Conservation (phyloP, 768 basidiomycete genomes). For the Myochromella boudieri region DNA sequence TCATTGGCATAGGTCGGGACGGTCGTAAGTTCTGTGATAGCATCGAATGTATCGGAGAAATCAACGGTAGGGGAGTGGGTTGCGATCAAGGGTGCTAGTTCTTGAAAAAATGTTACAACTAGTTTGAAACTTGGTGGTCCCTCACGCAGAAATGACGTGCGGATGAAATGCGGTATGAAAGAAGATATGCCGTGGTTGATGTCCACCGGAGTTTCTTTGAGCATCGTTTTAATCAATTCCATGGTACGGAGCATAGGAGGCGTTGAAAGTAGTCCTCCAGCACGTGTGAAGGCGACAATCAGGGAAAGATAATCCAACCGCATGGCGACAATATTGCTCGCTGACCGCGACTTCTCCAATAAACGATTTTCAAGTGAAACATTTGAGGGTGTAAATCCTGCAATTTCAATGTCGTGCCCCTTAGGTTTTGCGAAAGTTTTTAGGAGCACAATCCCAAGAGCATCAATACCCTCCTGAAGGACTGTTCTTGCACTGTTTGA, state of each 20-base stretch:
- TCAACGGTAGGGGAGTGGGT: slow-evolving; percentile 49
- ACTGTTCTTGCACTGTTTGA: slow-evolving; percentile 53
- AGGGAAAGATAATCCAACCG: slow-evolving; percentile 63
- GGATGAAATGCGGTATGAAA: slow-evolving; percentile 56
- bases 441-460: slow-evolving; percentile 55
- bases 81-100: slow-evolving; percentile 56
- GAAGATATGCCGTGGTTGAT: slow-evolving; percentile 40
- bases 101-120: slow-evolving; percentile 50
- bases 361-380: slow-evolving; percentile 30
- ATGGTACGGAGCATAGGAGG: slow-evolving; percentile 44
- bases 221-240: slow-evolving; percentile 54
- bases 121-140: slow-evolving; percentile 44
- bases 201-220: slow-evolving; percentile 49
- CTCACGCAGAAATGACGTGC: slow-evolving; percentile 47
- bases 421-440: slow-evolving; percentile 48
- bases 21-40: slow-evolving; percentile 42
- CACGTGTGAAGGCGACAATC: slow-evolving; percentile 45
- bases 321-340: slow-evolving; percentile 59
- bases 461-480: slow-evolving; percentile 67
- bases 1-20: slow-evolving; percentile 54
- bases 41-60: slow-evolving; percentile 57
- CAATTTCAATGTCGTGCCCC: slow-evolving; percentile 29
- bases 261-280: slow-evolving; percentile 48
- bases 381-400: slow-evolving; percentile 24
- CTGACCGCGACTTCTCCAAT: slow-evolving; percentile 42